Conservation (phyloP, 1,139 yeast genomes). For the Petasospora rhodanensis region DNA sequence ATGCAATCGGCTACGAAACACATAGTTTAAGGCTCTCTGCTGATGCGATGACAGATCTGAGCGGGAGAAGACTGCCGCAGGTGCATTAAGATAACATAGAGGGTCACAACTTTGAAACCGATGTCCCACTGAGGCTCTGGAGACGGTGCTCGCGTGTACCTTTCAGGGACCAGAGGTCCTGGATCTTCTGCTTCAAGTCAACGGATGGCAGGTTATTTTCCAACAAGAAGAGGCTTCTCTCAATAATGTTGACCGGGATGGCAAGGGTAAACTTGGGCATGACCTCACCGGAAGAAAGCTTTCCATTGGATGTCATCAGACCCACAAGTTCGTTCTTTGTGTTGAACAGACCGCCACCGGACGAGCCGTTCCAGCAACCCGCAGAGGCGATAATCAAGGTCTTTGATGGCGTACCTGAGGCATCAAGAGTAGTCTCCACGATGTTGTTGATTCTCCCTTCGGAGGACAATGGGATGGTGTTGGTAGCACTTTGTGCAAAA, state of each 20-base stretch:
- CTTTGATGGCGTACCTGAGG: constrained; percentile 28
- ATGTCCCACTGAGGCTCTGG: too few species aligned
- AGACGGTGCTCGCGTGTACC: constrained; percentile 15
- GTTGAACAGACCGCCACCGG: constrained; percentile 62
- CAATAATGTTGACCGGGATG: constrained; percentile 34
- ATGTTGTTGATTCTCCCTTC: constrained; percentile 25
- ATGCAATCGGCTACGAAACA: too few species aligned
- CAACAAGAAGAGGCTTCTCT: constrained; percentile 17
- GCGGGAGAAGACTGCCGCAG: too few species aligned
- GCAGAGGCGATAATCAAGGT: constrained; percentile 51
- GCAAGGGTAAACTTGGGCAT: constrained; percentile 41
- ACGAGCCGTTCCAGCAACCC: constrained; percentile 74
- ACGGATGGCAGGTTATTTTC: constrained; percentile 11
- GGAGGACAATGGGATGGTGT: constrained; percentile 16
- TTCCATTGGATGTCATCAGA: constrained; percentile 60
- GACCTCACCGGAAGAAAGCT: constrained; percentile 36
- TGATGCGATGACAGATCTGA: too few species aligned
- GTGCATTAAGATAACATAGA: too few species aligned
- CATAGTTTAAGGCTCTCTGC: too few species aligned
- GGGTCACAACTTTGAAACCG: too few species aligned
- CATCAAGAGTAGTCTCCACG: constrained; percentile 35
- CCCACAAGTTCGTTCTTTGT: constrained; percentile 41
- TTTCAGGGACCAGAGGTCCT: constrained; percentile 22
- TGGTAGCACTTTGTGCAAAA: constrained; percentile 19
- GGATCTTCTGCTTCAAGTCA: constrained; percentile 13